Evolutionary conservation across 768 basidiomycete species (phyloP).

Genomic region (Trametes elegans): DNA sequence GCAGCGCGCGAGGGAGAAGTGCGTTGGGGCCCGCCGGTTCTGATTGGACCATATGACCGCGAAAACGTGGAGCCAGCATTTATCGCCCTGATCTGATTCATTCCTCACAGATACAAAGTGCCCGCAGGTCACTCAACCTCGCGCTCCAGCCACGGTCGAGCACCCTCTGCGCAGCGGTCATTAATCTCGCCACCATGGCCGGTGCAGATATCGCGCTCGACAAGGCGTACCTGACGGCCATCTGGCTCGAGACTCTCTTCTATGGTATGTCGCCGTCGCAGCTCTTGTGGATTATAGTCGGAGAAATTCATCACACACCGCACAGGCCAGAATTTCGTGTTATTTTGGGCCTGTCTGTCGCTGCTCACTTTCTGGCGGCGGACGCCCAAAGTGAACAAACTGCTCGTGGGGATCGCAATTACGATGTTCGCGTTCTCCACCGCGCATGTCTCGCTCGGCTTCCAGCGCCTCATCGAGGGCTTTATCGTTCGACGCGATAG

Average conservation of each 20-base stretch:
- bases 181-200: conserved; percentile 17
- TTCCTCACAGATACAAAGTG: too few species aligned
- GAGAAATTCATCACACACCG: background rate
- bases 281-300: background rate
- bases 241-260: conserved; percentile 35
- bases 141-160: background rate
- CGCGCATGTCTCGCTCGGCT: conserved; percentile 34
- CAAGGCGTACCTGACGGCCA: conserved; percentile 37
- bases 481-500: conserved; percentile 31
- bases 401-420: conserved; percentile 27
- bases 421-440: conserved; percentile 36
- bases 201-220: conserved; percentile 29
- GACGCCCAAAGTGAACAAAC: conserved; percentile 23
- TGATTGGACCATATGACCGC: too few species aligned
- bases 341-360: conserved; percentile 30
- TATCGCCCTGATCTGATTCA: too few species aligned
- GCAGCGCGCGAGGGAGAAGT: too few species aligned
- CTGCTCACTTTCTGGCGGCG: conserved; percentile 27
- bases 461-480: conserved; percentile 36
- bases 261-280: conserved; percentile 22
- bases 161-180: background rate
- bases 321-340: conserved; percentile 31
- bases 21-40: too few species aligned
- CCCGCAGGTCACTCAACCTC: too few species aligned
- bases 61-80: too few species aligned